phyloP scores from a whole-genome alignment of 2,329 filamentous ascomycete species.

The Fusarium marasasianum region DNA sequence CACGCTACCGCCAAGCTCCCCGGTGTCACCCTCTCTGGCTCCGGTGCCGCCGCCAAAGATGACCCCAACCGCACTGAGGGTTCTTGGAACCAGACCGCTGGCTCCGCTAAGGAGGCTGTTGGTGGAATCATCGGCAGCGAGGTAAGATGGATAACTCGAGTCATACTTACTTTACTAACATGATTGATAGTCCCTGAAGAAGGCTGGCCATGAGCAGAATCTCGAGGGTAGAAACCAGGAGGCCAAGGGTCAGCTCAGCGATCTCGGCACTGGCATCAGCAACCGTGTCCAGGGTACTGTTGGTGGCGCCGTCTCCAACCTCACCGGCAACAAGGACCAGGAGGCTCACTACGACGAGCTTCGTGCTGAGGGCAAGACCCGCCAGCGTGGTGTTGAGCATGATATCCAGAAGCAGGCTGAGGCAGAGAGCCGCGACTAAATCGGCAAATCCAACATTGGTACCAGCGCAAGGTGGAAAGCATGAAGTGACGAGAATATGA shows the following conservation, averaged over 20 bases:
- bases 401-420: slow-evolving; percentile 80
- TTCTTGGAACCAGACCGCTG: slow-evolving; percentile 89
- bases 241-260: slow-evolving; percentile 81
- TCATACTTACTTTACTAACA: slow-evolving; percentile 17
- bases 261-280: slow-evolving; percentile 72
- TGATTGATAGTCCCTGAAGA: slow-evolving; percentile 68
- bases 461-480: slow-evolving; percentile 2
- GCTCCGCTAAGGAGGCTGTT: slow-evolving; percentile 82
- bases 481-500: slow-evolving; percentile 30
- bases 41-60: slow-evolving; percentile 77
- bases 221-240: slow-evolving; percentile 82
- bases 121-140: slow-evolving; percentile 81
- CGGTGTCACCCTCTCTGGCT: slow-evolving; percentile 73
- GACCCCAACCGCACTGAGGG: slow-evolving; percentile 76
- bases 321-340: slow-evolving; percentile 75
- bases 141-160: slow-evolving; percentile 49
- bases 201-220: slow-evolving; percentile 80
- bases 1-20: slow-evolving; percentile 80
- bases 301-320: slow-evolving; percentile 74
- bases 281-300: slow-evolving; percentile 76
- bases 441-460: background rate
- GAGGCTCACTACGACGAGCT: slow-evolving; percentile 72
- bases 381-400: slow-evolving; percentile 82
- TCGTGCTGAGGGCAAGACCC: slow-evolving; percentile 85
- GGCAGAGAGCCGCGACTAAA: slow-evolving; percentile 46